These are phyloP conservation scores for Nemophila menziesii DNA, from an alignment of 257 asterid genomes.

Conservation along the genomic window DNA sequence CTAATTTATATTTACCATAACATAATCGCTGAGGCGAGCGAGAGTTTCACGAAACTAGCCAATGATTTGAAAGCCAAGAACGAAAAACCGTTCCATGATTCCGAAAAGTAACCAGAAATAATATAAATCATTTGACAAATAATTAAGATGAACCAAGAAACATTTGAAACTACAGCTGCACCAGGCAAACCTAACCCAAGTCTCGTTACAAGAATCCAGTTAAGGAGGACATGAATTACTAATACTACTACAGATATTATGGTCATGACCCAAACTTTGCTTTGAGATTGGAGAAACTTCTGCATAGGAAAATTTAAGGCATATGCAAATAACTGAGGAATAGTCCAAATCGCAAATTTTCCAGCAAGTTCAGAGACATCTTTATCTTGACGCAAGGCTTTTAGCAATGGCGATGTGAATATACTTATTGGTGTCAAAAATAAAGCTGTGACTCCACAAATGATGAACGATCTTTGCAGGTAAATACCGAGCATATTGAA, in stretches of 20 bases:
- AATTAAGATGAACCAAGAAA: slow-evolving; percentile 19
- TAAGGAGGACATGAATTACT: slow-evolving; percentile 23
- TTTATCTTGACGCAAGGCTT: slow-evolving; percentile 11
- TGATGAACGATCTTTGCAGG: slow-evolving; percentile 27
- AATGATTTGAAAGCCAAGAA: slow-evolving; percentile 18
- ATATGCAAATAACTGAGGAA: slow-evolving; percentile 20
- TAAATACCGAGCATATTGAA: slow-evolving; percentile 23
- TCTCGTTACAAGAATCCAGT: slow-evolving; percentile 26
- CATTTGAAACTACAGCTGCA: slow-evolving; percentile 2
- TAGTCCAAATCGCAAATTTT: slow-evolving; percentile 11
- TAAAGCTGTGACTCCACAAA: slow-evolving; percentile 7
- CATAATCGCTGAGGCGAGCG: slow-evolving; percentile 27
- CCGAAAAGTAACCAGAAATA: slow-evolving; percentile 18
- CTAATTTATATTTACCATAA: slow-evolving; percentile 19
- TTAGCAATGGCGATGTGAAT: slow-evolving; percentile 11
- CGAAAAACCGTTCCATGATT: slow-evolving; percentile 31
- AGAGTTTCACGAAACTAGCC: slow-evolving; percentile 21
- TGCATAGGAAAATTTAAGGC: slow-evolving; percentile 21
- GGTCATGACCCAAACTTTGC: slow-evolving; percentile 38
- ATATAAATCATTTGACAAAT: slow-evolving; percentile 12
- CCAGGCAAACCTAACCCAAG: too few species aligned
- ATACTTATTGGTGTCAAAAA: slow-evolving; percentile 16
- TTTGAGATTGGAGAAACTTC: slow-evolving; percentile 52
- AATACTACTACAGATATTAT: slow-evolving; percentile 23
- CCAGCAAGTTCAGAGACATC: slow-evolving; percentile 21